Base-by-base conservation (phyloP, 352 stramenopile species). In the Globisporangium barbulae region DNA sequence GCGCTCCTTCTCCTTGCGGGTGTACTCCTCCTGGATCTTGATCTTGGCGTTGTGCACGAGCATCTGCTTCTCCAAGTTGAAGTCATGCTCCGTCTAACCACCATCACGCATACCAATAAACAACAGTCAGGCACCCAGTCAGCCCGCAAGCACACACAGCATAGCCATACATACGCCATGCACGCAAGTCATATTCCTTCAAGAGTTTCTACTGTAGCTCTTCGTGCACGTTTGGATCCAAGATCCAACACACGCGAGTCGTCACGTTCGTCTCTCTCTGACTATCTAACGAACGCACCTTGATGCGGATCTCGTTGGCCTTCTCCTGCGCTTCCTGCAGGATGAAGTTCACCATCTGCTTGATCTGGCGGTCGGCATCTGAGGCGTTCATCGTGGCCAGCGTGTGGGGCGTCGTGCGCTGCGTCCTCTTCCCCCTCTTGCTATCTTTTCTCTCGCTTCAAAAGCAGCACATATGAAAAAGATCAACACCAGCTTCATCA, bases 271-370 rank as follows among this genome's bases (percentile, higher is more conserved):
- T 3, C 12, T 53, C 48, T 33, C 21, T 53, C 6, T 22, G 2
- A 25, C 22, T 31, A 31, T 33, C 12, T 17, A 17, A 25, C 19
- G 12, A 8, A 19, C 67, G 31, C 56, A 97, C 91, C 90, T 98
- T 98, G 54, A 99, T 97, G 73, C 93, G 92, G 72, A 99, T 98
- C 84, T 99, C 97, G 66, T 99, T 99, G 59, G 96, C 96, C 84
- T 99, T 99, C 81, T 99, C 97, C 68, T 99, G 96, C 53, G 97
- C 97, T 82, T 99, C 97, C 85, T 99, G 97, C 68, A 99, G 88
- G 80, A 99, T 99, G 81, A 99, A 99, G 74, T 99, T 99, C 70
- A 97, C 93, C 94, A 98, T 98, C 79, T 98, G 93, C 68, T 96
- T 91, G 79, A 98, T 98, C 78, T 92, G 85, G 63, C 85, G 83